A percentile compares a stretch with the other conserved stretches of the same genome.
phyloP scores from a whole-genome alignment of 106 monocot genomes.

The Acorus calamus region DNA sequence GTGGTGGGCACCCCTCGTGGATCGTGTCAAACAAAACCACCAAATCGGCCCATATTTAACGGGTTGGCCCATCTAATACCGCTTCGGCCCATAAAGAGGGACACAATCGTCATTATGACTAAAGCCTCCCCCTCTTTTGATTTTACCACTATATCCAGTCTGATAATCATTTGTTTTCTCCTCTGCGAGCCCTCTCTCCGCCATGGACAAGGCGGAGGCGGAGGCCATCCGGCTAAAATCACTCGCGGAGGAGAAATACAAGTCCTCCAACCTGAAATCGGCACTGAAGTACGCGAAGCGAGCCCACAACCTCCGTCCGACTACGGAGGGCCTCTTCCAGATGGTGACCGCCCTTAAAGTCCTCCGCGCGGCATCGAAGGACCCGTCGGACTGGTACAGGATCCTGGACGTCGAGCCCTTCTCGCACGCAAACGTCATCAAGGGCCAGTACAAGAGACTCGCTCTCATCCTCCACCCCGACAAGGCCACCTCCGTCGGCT shows the following conservation, averaged over 20 bases:
- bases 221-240: constrained; percentile 42
- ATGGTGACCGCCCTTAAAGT: constrained; percentile 40
- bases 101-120: too few species aligned
- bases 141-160: too few species aligned
- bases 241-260: constrained; percentile 37
- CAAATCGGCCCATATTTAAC: too few species aligned
- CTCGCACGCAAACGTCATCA: constrained; percentile 25
- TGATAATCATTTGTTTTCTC: too few species aligned
- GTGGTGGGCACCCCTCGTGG: too few species aligned
- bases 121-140: too few species aligned
- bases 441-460: constrained; percentile 51
- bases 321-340: constrained; percentile 21
- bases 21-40: too few species aligned
- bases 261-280: constrained; percentile 24
- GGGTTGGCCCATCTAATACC: too few species aligned
- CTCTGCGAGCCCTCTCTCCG: neutral
- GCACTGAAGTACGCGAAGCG: constrained; percentile 70
- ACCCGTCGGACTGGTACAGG: constrained; percentile 44
- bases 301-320: constrained; percentile 39
- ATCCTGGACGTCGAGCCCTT: constrained; percentile 41
- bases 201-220: constrained; percentile 5
- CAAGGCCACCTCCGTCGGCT: constrained; percentile 19
- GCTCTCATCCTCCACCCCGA: constrained; percentile 48
- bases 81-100: too few species aligned
- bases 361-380: constrained; percentile 25